phyloP scores from a whole-genome alignment of 371 early-diverging fungal genomes.

The Mortierella sp. region DNA sequence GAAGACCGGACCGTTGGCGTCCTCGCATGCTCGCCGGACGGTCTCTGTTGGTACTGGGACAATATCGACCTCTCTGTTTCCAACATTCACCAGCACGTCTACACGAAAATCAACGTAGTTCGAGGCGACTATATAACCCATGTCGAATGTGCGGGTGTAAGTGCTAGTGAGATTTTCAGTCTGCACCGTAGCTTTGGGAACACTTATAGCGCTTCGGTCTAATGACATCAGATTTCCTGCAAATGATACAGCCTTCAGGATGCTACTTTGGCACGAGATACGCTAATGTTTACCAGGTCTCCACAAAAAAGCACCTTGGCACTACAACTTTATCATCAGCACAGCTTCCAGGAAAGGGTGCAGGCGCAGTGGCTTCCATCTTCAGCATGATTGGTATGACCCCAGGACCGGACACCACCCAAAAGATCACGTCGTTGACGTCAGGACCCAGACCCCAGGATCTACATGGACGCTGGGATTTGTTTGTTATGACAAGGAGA shows the following conservation, averaged over 20 bases:
- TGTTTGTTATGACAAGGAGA: slow-evolving; percentile 36
- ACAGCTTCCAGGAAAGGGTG: slow-evolving; percentile 16
- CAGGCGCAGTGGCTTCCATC: slow-evolving; percentile 33
- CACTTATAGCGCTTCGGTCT: too few relatives aligned
- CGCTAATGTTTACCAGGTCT: slow-evolving; percentile 27
- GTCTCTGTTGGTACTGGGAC: slow-evolving; percentile 51
- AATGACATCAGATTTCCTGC: background rate
- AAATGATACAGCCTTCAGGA: slow-evolving; percentile 29
- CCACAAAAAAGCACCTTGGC: slow-evolving; percentile 35
- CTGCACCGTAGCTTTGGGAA: too few relatives aligned
- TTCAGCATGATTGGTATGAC: slow-evolving; percentile 37
- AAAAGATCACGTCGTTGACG: slow-evolving; percentile 29
- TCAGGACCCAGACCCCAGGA: slow-evolving; percentile 45
- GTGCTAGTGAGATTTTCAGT: slow-evolving; percentile 4
- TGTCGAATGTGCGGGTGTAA: slow-evolving; percentile 49
- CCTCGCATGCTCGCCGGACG: slow-evolving; percentile 45
- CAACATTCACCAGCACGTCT: slow-evolving; percentile 33
- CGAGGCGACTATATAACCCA: slow-evolving; percentile 27
- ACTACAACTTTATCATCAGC: slow-evolving; percentile 13
- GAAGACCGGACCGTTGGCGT: slow-evolving; percentile 35
- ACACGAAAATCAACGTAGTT: slow-evolving; percentile 24
- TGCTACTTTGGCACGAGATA: slow-evolving; percentile 34
- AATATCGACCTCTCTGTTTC: slow-evolving; percentile 46
- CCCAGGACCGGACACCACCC: slow-evolving; percentile 31
- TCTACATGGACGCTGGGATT: slow-evolving; percentile 38